Evolutionary conservation across 2,329 filamentous ascomycete genomes (phyloP), one percentile per base, ranked within the genome.

Genomic region (Fusarium sterilihyphosum): DNA sequence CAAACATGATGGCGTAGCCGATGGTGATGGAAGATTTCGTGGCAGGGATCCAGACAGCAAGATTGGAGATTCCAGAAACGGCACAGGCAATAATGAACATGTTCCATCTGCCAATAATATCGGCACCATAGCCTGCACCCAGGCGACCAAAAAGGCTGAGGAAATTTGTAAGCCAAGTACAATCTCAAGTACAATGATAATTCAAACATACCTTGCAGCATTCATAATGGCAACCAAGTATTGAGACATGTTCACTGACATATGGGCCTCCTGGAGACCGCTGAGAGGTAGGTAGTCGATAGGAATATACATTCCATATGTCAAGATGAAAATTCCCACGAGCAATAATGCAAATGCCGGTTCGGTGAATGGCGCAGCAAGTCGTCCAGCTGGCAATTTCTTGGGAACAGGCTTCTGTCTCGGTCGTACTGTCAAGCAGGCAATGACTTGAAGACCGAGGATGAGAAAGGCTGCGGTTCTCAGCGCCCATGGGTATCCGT

Each of bases 401-500:
- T 41, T 41, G 40, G 40, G 40, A 41, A 41, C 40, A 2, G 40
- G 40, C 40, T 41, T 41, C 40, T 41, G 40, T 41, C 40, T 41
- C 22, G 40, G 40, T 41, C 40, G 40, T 6, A 41, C 40, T 41
- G 40, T 41, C 40, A 41, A 7, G 40, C 40, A 41, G 22, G 40
- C 40, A 41, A 41, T 52, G 44, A 43, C 50, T 26, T 49, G 58
- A 1, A 61, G 12, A 0, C 35, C 17, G 4, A 61, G 58, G 5
- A 52, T 52, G 4, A 61, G 46, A 5, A 61, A 61, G 1, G 58
- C 58, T 12, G 58, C 58, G 8, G 44, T 41, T 8, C 46, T 49
- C 58, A 69, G 61, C 2, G 66, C 35, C 66, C 66, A 65, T 3
- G 46, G 35, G 22, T 44, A 69, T 7, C 61, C 56, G 6, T 41